Evolutionary conservation across 2,329 filamentous ascomycete genomes (phyloP).

Genomic region (Hirsutella minnesotensis): DNA sequence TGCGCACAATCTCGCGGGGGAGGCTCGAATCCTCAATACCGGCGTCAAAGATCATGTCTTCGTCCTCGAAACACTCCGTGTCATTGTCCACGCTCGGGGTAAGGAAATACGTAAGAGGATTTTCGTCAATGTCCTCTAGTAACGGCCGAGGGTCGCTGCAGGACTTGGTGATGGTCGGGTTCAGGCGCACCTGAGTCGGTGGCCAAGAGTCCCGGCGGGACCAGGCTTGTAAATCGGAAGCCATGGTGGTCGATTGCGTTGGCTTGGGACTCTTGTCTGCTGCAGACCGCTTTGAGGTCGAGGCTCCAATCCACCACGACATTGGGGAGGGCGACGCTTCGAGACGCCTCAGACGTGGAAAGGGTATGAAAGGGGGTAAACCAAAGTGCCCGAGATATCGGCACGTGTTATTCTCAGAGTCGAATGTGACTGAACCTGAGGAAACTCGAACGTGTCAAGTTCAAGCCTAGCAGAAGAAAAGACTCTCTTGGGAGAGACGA

Average conservation of each 20-base stretch:
- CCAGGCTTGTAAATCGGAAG: slow-evolving; percentile 17
- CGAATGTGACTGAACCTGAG: no score
- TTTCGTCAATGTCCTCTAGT: slow-evolving; percentile 37
- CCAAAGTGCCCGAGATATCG: no score
- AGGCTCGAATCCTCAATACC: slow-evolving; percentile 41
- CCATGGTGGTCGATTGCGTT: slow-evolving; percentile 17
- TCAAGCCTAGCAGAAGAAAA: no score
- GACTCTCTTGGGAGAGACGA: no score
- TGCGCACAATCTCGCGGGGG: slow-evolving; percentile 35
- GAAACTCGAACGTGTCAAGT: no score
- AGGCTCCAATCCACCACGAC: not conserved
- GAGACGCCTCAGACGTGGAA: no score
- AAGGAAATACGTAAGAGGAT: slow-evolving; percentile 45
- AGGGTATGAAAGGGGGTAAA: no score
- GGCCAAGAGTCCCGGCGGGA: slow-evolving; percentile 38
- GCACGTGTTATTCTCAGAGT: no score
- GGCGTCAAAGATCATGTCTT: slow-evolving; percentile 42
- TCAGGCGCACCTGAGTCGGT: slow-evolving; percentile 36
- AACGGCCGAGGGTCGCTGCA: slow-evolving; percentile 24
- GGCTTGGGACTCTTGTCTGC: not conserved
- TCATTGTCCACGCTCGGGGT: slow-evolving; percentile 34
- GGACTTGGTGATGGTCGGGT: slow-evolving; percentile 23
- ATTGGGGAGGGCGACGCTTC: no score
- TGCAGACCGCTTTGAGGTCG: not conserved
- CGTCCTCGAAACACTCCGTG: slow-evolving; percentile 23